Evolutionary conservation across 2,329 filamentous ascomycete species (phyloP), one percentile per base, ranked within the genome.

Genomic region (Botrytis aclada): DNA sequence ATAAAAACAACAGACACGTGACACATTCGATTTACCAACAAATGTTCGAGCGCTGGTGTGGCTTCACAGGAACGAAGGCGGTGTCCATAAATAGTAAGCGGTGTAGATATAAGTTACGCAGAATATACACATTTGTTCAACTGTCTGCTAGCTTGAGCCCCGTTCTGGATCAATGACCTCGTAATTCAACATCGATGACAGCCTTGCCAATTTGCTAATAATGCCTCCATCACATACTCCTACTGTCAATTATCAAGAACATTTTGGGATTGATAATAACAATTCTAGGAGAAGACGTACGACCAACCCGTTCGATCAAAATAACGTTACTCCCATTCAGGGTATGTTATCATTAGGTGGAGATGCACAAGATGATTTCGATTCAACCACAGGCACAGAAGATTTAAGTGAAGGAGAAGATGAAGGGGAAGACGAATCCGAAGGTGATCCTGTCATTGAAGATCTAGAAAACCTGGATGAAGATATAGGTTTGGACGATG

Each of bases 401-500:
- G 39, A 32, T 18, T 18, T 61, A 12, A 63, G 67, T 45, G 67
- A 47, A n/a, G 60, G n/a, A 10, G 76, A 75, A 61, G 58, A 72
- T 8, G 37, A 16, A 16, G 73, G 76, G 7, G 76, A 74, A 16
- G 73, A 74, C 10, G 70, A 70, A 18, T 73, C 66, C 37, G 74
- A 61, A 4, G 74, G 74, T 25, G 51, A 29, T 56, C n/a, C n/a
- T 29, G 51, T 18, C 12, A 56, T 56, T 8, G 70, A 47, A 12
- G n/a, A 67, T 67, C 9, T 56, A 18, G 45, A 34, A 60, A 22
- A 72, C 56, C 69, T 58, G 4, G 74, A 74, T 32, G 66, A 65
- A 39, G 72, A 70, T 51, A 66, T 66, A 51, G 75, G 47, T 6
- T 70, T 74, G 45, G 74, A 70, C 45, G 74, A 70, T 72, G 72